Conservation (phyloP, 441 rosid genomes). For the Mallotus japonicus region DNA sequence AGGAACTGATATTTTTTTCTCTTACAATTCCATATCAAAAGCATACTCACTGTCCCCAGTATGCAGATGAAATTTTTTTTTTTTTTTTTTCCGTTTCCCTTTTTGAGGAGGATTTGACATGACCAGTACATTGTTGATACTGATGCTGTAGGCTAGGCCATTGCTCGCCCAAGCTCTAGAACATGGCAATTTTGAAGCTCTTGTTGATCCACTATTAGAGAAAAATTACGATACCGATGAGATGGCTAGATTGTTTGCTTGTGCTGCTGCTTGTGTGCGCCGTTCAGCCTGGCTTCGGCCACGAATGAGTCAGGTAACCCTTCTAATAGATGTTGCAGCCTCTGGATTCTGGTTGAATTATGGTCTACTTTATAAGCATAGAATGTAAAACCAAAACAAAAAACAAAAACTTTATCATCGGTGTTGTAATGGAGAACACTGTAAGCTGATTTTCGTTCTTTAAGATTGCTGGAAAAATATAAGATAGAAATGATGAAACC, state of each 20-base stretch:
- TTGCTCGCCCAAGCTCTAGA: constrained; percentile 20
- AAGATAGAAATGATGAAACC: background rate
- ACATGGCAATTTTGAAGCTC: constrained; percentile 4
- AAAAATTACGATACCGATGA: constrained; percentile 4
- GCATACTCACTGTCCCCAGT: constrained; percentile 33
- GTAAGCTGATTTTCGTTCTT: background rate
- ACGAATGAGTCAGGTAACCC: constrained; percentile 22
- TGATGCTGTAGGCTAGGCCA: constrained; percentile 17
- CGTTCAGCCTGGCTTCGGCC: constrained; percentile 23
- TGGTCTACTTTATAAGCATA: background rate
- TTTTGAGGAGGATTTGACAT: background rate
- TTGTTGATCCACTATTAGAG: constrained; percentile 17
- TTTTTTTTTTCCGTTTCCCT: background rate
- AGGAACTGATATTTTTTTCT: constrained; percentile 31
- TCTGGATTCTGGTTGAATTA: background rate
- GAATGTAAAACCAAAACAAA: no score
- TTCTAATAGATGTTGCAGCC: no score
- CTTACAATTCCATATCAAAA: no score
- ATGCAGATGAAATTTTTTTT: background rate
- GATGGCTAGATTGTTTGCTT: constrained; percentile 22
- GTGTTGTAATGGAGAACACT: background rate
- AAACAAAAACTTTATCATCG: no score
- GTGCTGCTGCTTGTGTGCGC: constrained; percentile 25
- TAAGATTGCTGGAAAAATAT: background rate
- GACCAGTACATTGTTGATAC: background rate